Base-by-base conservation (phyloP, 495 filamentous ascomycete species). In the Xylaria nigripes region DNA sequence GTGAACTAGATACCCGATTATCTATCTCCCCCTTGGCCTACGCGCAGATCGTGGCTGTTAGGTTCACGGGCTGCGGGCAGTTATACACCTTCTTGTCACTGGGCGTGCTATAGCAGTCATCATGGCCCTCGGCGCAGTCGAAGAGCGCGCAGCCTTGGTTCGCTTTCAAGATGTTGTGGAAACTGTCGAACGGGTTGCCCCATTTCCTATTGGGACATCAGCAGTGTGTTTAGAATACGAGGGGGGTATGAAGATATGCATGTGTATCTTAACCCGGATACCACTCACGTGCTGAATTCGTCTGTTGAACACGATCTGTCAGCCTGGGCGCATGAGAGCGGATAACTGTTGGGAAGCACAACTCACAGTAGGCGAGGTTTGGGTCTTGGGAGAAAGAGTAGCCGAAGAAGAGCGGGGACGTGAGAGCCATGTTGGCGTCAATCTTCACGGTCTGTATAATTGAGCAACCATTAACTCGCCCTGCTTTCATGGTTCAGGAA, bases 371-470 rank as follows among this genome's bases (percentile, higher is more conserved):
- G 42, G 57, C 64, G 3, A 59, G 61, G 55, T 65, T 56, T 2
- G 61, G 61, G 57, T 57, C 63, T 0, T 49, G 19, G 53, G 25
- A 49, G 57, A 65, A 67, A 0, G 64, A 67, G 57, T 67, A 67
- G 29, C 64, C 64, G 64, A 67, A 65, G 62, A 67, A 67, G 6
- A 67, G 57, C 3, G 64, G 64, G 23, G 10, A 25, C 44, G 30
- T 52, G 40, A 69, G 63, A 25, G 63, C 68, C 30, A 62, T 69
- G 50, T 62, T 71, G 0, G 55, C 68, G 1, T 57, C 71, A 25
- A 74, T 71, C 42, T 64, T 74, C n/a, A 72, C 58, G 18, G 64
- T 67, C 64, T 67, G 27, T 19, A 32, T 23, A 24, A 43, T 44
- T 32, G 32, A 9, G 10, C 12, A 54, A 46, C 6, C 27, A 46